Evolutionary conservation across 2,329 filamentous ascomycete genomes (phyloP), one percentile per base, ranked within the genome.

Genomic region (Phymatotrichopsis omnivora): DNA sequence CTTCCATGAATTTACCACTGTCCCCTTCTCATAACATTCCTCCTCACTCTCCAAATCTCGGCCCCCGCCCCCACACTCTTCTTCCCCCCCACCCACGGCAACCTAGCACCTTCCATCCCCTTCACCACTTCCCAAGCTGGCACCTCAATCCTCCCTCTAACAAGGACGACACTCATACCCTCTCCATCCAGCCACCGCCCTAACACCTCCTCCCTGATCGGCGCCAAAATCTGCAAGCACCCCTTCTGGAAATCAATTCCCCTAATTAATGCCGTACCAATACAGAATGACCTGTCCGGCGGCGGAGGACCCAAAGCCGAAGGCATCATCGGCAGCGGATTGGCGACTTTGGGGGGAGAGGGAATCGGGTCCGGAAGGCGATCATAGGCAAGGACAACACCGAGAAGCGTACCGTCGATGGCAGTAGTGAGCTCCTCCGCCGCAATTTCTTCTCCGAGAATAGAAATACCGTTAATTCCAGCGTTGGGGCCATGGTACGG

Each of bases 351-450:
- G 56, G 17, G 42, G 14, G 41, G 28, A 27, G 47, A 36, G 23
- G 35, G 14, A 23, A 45, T 24, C n/a, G 49, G 34, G 17, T 46
- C 22, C 41, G 20, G 35, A 42, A 66, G 56, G 8, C 60, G 58
- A 0, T 60, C 49, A 41, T 82, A 74, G 6, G 83, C 65, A 23
- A 72, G 69, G 0, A 85, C 74, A 5, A 83, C 65, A 0, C 81
- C 78, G 0, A 89, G 64, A 0, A 86, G 60, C n/a, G 74, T 73
- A 12, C 83, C 83, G 54, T 83, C 78, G 32, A 89, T 73, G 0
- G 78, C 69, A 30, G 82, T 77, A 0, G 69, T 66, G 1, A 87
- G 61, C 5, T 81, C 65, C 4, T 72, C 68, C 0, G 74, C 66
- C 2, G 37, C 23, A 0, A 76, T 69, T 48, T 78, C 74, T 55